phyloP scores from a whole-genome alignment of 1,284 basidiomycete species.

The Ceratobasidium sp. region DNA sequence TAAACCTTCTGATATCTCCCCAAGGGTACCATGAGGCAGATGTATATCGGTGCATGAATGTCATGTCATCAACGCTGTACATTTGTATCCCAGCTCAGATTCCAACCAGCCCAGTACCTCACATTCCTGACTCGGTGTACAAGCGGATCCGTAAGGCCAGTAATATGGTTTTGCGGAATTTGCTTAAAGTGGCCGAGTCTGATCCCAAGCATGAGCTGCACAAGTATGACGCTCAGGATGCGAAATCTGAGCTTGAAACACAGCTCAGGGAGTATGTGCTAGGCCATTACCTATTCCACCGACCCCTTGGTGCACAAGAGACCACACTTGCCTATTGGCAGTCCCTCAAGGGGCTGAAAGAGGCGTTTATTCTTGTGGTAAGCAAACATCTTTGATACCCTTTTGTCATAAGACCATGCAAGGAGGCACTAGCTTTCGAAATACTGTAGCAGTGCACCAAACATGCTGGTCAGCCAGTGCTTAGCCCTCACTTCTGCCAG shows the following conservation, averaged over 20 bases:
- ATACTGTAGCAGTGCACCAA: too few species aligned
- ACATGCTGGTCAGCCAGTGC: too few species aligned
- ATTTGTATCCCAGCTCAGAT: slow-evolving; percentile 1
- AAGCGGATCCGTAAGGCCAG: background rate
- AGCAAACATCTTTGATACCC: too few species aligned
- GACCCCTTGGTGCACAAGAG: background rate
- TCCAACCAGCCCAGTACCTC: slow-evolving; percentile 5
- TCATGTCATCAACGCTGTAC: slow-evolving; percentile 7
- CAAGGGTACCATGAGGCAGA: background rate
- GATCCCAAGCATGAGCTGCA: background rate
- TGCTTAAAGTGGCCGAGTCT: slow-evolving; percentile 5
- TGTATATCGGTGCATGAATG: slow-evolving; percentile 8
- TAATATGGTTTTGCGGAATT: background rate
- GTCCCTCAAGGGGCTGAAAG: background rate
- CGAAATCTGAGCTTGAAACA: background rate
- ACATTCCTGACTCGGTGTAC: slow-evolving; percentile 11
- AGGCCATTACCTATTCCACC: background rate
- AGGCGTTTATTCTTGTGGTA: background rate
- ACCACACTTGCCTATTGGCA: slow-evolving; percentile 6
- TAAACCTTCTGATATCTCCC: too few species aligned
- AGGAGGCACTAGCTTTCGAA: too few species aligned
- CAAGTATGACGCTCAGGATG: slow-evolving; percentile 7
- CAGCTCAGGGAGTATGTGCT: background rate
- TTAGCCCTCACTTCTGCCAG: too few species aligned
- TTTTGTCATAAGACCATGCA: too few species aligned